phyloP scores from a whole-genome alignment of 805 yeast genomes.

The Jamesozyma jinghongensis region DNA sequence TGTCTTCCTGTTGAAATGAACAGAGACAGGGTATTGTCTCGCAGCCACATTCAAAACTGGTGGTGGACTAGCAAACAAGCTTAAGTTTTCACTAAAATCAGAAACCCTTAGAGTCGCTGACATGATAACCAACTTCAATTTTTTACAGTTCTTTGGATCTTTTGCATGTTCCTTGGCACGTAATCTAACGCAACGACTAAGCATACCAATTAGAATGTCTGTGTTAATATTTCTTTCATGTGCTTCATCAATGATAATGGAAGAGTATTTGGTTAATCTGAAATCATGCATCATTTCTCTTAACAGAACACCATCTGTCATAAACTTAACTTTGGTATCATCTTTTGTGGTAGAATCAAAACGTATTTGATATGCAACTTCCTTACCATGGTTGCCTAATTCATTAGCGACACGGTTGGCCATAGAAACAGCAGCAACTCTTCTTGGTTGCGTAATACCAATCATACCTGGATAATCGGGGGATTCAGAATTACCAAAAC shows the following conservation, averaged over 20 bases:
- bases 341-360: slow-evolving; percentile 60
- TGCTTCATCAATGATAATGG: slow-evolving; percentile 90
- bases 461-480: slow-evolving; percentile 82
- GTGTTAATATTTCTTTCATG: slow-evolving; percentile 96
- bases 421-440: slow-evolving; percentile 92
- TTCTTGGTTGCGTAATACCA: slow-evolving; percentile 91
- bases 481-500: slow-evolving; percentile 56
- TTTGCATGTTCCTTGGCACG: slow-evolving; percentile 46
- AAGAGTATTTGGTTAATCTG: slow-evolving; percentile 69
- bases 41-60: slow-evolving; percentile 87
- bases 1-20: slow-evolving; percentile 81
- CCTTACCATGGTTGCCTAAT: slow-evolving; percentile 58
- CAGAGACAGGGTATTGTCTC: slow-evolving; percentile 86
- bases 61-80: slow-evolving; percentile 62
- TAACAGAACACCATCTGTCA: slow-evolving; percentile 91
- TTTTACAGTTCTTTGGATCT: slow-evolving; percentile 43
- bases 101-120: slow-evolving; percentile 92
- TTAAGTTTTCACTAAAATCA: slow-evolving; percentile 78
- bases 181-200: slow-evolving; percentile 73
- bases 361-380: slow-evolving; percentile 75
- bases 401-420: slow-evolving; percentile 71
- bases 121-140: slow-evolving; percentile 82
- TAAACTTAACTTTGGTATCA: slow-evolving; percentile 69
- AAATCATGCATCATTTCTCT: slow-evolving; percentile 92
- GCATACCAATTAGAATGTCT: slow-evolving; percentile 89